These are phyloP conservation scores for Colletotrichum nymphaeae DNA, from an alignment of 2,329 filamentous ascomycete genomes.

Conservation along the genomic window DNA sequence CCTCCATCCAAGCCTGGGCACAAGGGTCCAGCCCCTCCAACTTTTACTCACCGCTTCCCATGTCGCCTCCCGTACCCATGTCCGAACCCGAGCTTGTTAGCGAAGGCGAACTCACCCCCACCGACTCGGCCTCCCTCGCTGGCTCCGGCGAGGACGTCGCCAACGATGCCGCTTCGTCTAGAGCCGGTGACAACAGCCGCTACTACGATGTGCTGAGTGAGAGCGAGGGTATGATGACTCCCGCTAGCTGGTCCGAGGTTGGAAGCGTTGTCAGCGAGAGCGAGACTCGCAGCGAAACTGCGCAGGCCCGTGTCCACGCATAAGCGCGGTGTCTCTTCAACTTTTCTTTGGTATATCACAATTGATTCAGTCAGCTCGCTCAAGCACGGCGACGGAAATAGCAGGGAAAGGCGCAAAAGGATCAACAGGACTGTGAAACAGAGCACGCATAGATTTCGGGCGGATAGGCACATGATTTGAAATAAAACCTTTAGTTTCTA, in stretches of 20 bases:
- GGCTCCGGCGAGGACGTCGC: constrained; percentile 62
- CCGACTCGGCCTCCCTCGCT: constrained; percentile 66
- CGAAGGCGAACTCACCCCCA: constrained; percentile 68
- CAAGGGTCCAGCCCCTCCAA: constrained; percentile 59
- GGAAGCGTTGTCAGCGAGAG: constrained; percentile 71
- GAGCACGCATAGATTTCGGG: constrained; percentile 20
- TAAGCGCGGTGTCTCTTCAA: constrained; percentile 31
- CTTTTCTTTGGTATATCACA: constrained; percentile 1
- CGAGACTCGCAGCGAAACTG: constrained; percentile 44
- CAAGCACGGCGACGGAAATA: neutral
- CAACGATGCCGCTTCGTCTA: constrained; percentile 53
- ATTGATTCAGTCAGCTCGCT: neutral
- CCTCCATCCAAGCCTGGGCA: constrained; percentile 74
- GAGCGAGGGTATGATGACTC: constrained; percentile 69
- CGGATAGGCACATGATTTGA: constrained; percentile 8
- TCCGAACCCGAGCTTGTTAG: constrained; percentile 65
- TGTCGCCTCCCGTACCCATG: constrained; percentile 59
- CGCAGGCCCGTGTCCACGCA: constrained; percentile 45
- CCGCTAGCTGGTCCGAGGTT: constrained; percentile 73
- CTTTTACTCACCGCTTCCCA: constrained; percentile 72
- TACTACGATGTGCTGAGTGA: constrained; percentile 69
- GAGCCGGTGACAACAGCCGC: constrained; percentile 49
- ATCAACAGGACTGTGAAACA: constrained; percentile 30
- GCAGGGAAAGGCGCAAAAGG: constrained; percentile 25
- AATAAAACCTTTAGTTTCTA: neutral